Base-by-base conservation (phyloP, 169 alveolate genomes). In the Blepharisma undulans region DNA sequence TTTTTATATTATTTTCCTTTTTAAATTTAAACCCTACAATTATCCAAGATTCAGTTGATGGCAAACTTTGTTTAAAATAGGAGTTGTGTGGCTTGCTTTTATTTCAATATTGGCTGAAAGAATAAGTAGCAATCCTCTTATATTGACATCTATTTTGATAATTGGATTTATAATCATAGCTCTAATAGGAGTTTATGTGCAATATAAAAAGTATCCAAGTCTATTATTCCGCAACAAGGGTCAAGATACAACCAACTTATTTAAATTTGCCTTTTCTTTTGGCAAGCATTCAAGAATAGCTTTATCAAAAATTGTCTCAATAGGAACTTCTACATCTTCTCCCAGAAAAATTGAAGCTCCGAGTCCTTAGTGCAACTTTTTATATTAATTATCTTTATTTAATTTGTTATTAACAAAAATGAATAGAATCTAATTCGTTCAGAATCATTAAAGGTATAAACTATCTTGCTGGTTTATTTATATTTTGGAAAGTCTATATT, bases 21-120 rank as follows among this genome's bases (percentile, higher is more conserved):
- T 1, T 59, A 32, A 33, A 59, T 48, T 21, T 79, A 84, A 84
- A 8, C 89, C 89, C 36, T 84, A 2, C n/a, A 84, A 84, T 59
- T 84, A 84, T 30, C 48, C 79, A 48, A 32, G 89, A 32, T n/a
- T 3, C 25, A 84, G 60, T 7, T n/a, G 33, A n/a, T 84, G 89
- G 89, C 25, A 84, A 60, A 22, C 22, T 32, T 60, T 84, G 60
- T 10, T 27, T 8, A 7, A 7, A 25, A 10, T 48, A 0, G 86
- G 61, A 32, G 60, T 32, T 2, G 29, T 1, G 10, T 78, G 86
- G 86, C 29, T 25, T 32, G 29, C 34, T 4, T 78, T 78, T 12
- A 4, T 78, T 2, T 27, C 86, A 27, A 12, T 36, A 2, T 0
- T 25, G 6, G 29, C 21, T 12, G 19, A 34, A 10, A 21, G 22